phyloP scores from a whole-genome alignment of 352 stramenopile genomes.

The Thalassiosira hispida region DNA sequence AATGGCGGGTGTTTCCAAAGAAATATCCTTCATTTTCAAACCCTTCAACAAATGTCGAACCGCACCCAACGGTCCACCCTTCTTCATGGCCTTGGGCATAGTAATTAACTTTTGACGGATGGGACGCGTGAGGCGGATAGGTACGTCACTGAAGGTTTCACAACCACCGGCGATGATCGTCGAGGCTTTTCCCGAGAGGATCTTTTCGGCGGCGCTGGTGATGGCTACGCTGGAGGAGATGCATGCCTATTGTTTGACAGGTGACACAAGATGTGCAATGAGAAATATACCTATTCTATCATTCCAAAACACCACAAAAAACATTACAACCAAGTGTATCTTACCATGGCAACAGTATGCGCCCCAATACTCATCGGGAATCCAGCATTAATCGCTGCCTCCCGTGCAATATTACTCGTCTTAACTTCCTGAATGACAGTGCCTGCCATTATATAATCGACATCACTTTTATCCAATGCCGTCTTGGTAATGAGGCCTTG shows the following conservation, averaged over 20 bases:
- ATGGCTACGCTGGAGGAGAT: conserved; percentile 97
- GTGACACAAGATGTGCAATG: background rate
- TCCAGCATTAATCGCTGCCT: conserved; percentile 93
- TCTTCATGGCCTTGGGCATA: conserved; percentile 91
- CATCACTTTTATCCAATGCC: conserved; percentile 91
- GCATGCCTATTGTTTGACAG: conserved; percentile 86
- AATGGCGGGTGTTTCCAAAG: conserved; percentile 95
- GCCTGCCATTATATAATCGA: conserved; percentile 96
- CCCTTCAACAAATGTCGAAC: conserved; percentile 92
- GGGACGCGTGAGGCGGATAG: conserved; percentile 94
- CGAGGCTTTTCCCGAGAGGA: conserved; percentile 93
- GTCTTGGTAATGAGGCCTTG: conserved; percentile 95
- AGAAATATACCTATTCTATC: background rate
- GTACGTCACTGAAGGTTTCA: conserved; percentile 98
- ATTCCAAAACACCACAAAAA: conserved; percentile 17
- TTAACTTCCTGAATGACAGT: conserved; percentile 97
- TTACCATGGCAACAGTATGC: conserved; percentile 90
- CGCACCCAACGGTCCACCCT: conserved; percentile 87
- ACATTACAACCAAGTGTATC: conserved; percentile 7
- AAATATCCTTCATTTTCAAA: conserved; percentile 90
- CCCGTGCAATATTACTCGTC: conserved; percentile 97
- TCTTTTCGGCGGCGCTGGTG: conserved; percentile 93
- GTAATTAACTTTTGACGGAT: conserved; percentile 91
- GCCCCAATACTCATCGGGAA: conserved; percentile 92
- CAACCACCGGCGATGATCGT: conserved; percentile 95